Percentiles rank a stretch among this genome's conserved stretches.
Conservation (phyloP, 371 early-diverging fungal species). For the Actinomortierella ambigua region DNA sequence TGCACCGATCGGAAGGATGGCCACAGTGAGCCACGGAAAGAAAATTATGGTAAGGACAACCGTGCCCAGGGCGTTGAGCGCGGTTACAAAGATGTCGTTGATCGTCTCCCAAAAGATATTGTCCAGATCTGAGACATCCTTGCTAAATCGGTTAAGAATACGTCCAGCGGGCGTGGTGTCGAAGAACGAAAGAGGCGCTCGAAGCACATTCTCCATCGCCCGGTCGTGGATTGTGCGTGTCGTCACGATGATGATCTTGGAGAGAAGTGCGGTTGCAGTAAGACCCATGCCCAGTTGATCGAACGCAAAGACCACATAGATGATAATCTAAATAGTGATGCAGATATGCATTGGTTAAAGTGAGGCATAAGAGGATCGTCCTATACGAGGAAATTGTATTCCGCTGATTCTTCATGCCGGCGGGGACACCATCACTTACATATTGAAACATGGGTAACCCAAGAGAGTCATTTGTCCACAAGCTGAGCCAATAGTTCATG, state of each 20-base stretch:
- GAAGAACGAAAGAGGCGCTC: slow-evolving; percentile 83
- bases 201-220: slow-evolving; percentile 54
- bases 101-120: slow-evolving; percentile 72
- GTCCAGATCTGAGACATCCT: slow-evolving; percentile 87
- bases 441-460: slow-evolving; percentile 5
- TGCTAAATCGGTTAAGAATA: slow-evolving; percentile 74
- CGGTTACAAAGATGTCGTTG: slow-evolving; percentile 65
- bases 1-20: slow-evolving; percentile 20
- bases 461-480: slow-evolving; percentile 36
- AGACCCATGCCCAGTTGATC: slow-evolving; percentile 31
- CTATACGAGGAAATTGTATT: neutral
- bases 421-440: no score
- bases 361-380: slow-evolving; percentile 6
- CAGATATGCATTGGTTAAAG: no score
- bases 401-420: no score
- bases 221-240: slow-evolving; percentile 31
- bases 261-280: slow-evolving; percentile 24
- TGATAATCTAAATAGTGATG: slow-evolving; percentile 8
- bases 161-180: slow-evolving; percentile 87
- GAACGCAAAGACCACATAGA: slow-evolving; percentile 40
- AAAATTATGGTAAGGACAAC: slow-evolving; percentile 67
- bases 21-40: slow-evolving; percentile 63
- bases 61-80: slow-evolving; percentile 66
- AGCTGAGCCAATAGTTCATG: slow-evolving; percentile 45
- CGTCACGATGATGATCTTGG: slow-evolving; percentile 26